Conservation (phyloP, 2,329 filamentous ascomycete genomes). For the Apiospora malaysiana region DNA sequence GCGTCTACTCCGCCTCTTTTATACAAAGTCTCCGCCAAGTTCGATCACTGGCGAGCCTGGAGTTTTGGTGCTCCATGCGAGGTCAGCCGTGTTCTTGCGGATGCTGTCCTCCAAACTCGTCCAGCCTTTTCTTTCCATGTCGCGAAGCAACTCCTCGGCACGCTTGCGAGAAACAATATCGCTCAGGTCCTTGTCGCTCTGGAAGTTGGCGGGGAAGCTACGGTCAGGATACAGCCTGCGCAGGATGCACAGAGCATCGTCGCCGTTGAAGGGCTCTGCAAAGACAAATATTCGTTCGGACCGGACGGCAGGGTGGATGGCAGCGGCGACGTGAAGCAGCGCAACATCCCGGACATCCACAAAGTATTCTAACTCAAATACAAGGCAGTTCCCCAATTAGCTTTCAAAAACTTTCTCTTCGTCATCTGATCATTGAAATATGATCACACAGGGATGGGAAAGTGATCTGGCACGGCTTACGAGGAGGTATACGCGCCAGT, state of each 20-base stretch:
- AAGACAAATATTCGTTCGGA: no score
- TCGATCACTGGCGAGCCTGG: no score
- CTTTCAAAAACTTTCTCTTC: slow-evolving; percentile 57
- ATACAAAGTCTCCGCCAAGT: neutral
- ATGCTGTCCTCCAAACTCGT: slow-evolving; percentile 32
- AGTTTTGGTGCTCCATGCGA: neutral
- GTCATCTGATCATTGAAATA: slow-evolving; percentile 47
- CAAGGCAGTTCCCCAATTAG: slow-evolving; percentile 28
- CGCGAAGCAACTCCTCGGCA: no score
- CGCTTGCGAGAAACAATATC: no score
- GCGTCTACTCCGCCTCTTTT: neutral
- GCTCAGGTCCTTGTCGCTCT: no score
- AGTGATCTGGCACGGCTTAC: slow-evolving; percentile 50
- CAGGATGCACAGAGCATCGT: no score
- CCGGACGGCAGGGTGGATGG: no score
- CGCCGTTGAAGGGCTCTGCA: no score
- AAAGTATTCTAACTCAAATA: slow-evolving; percentile 28
- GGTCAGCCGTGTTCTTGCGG: slow-evolving; percentile 30
- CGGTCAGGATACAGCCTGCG: no score
- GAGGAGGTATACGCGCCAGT: slow-evolving; percentile 24
- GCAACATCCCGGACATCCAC: slow-evolving; percentile 21
- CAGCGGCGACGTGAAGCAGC: no score
- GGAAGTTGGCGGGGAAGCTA: no score
- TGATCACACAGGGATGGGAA: slow-evolving; percentile 56
- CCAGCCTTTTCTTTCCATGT: slow-evolving; percentile 23